Conservation (phyloP, 768 basidiomycete species). For the Lentinula guzmanii region DNA sequence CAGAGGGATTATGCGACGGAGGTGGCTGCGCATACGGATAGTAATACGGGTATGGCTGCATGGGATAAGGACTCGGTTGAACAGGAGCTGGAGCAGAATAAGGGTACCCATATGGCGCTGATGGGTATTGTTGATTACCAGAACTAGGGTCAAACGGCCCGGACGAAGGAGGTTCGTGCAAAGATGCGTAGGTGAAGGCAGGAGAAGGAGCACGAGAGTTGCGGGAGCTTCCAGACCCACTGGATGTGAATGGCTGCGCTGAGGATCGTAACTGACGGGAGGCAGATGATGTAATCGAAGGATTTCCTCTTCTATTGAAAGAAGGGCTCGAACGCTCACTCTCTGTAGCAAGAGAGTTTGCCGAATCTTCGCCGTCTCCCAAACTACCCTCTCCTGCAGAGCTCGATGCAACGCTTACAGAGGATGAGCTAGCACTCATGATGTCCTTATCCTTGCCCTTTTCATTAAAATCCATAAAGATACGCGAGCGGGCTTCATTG, state of each 20-base stretch:
- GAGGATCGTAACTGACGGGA: constrained; percentile 54
- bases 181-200: constrained; percentile 65
- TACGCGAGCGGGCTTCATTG: constrained; percentile 77
- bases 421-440: constrained; percentile 72
- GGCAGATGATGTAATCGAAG: constrained; percentile 48
- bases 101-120: constrained; percentile 45
- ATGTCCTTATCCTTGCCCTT: constrained; percentile 59
- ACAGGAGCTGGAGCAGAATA: constrained; percentile 41
- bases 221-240: constrained; percentile 57
- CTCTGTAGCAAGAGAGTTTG: constrained; percentile 70
- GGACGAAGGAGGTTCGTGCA: constrained; percentile 56
- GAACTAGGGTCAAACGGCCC: constrained; percentile 43
- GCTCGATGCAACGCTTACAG: constrained; percentile 63
- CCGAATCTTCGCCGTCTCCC: constrained; percentile 63
- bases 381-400: constrained; percentile 60
- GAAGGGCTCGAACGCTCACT: constrained; percentile 68
- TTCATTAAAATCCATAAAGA: constrained; percentile 81
- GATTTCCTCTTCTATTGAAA: constrained; percentile 46
- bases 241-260: constrained; percentile 41
- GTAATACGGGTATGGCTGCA: constrained; percentile 37
- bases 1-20: constrained; percentile 24
- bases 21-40: constrained; percentile 29
- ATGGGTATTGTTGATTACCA: constrained; percentile 34
- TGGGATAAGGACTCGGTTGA: constrained; percentile 28
- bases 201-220: constrained; percentile 73